Base-by-base conservation (phyloP, 2,329 filamentous ascomycete species). In the Rutstroemia sp. region DNA sequence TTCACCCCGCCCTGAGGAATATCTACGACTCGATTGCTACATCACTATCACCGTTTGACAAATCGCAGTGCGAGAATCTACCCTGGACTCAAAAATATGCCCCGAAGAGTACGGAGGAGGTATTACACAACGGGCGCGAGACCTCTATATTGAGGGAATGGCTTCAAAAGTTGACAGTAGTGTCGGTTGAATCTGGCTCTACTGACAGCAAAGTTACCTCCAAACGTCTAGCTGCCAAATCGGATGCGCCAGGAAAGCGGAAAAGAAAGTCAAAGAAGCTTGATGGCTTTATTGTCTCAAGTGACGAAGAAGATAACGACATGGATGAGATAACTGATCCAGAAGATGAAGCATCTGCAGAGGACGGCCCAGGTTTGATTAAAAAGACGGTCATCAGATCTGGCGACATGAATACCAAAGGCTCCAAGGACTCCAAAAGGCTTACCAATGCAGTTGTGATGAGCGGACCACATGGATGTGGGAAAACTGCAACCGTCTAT, bases 401-500 rank as follows among this genome's bases (percentile, higher is more conserved):
- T 59, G 73, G 71, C 5, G 69, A 73, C 52, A 59, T 67, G 19
- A 44, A 19, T 2, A 61, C 65, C 44, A 75, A 70, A 54, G 67
- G 67, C 21, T 63, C 68, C 25, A 80, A 76, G 58, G 75, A 77
- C 7, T 66, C 71, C 12, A 67, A 71, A 8, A 81, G 80, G 49
- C 69, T 86, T 34, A 79, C 79, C 51, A 96, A 96, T 71, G 82
- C 86, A 0, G 81, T 96, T n/a, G 75, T 99, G 7, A 77, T 99
- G 34, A 96, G 90, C 66, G 94, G 94, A 0, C 90, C 92, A 2
- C 79, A 88, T 63, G 94, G 94, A 0, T 92, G 87, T 68, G 95
- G 94, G 2, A 99, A 99, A 73, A 95, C 92, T 12, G 92, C 95
- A 5, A 85, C 91, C 1, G 87, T 96, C 0, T 92, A 95, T 70